Evolutionary conservation across 2,329 filamentous ascomycete species (phyloP), one percentile per base, ranked within the genome.

Genomic region (Colletotrichum tofieldiae): DNA sequence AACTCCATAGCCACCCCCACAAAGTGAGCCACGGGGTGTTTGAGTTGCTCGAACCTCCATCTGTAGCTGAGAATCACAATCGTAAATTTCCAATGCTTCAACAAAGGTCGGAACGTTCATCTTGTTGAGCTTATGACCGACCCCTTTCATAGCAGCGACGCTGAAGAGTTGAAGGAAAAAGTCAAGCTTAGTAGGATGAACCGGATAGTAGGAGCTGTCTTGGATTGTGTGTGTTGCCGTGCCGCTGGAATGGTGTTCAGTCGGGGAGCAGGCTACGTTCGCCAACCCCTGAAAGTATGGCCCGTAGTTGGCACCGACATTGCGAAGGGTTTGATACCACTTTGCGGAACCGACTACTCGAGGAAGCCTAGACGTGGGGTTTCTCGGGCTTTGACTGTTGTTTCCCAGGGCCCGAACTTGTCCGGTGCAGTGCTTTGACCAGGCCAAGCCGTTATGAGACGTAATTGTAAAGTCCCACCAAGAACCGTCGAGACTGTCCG

Each of bases 371-470:
- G 8, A 2, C 26, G 11, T 8, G 49, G 12, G 4, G 6, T 7
- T 14, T 11, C 11, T 35, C 18, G 35, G 16, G 3, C 1, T 26
- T 16, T 11, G 49, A 23, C 12, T 6, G 7, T 29, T 32, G 29
- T 11, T 16, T 7, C 35, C 35, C 18, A 67, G 45, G 2, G 55
- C 11, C n/a, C 45, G 49, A 5, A 71, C 67, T 37, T 65, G 52
- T 5, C 67, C 67, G 16, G 18, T 32, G 54, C 58, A 62, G 20
- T 77, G 76, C 66, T 77, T 76, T 1, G 58, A 76, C 76, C 77
- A 78, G 1, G 43, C 14, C n/a, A 55, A 32, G 20, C 75, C 75
- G 63, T 77, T 75, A 32, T 76, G 67, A 3, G 77, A 76, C 12
- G 67, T 26, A 7, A 71, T 43, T 4, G 43, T 39, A 3, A 71